Evolutionary conservation across 768 basidiomycete species (phyloP), one percentile per base, ranked within the genome.

Genomic region (Tylopilus sp.): DNA sequence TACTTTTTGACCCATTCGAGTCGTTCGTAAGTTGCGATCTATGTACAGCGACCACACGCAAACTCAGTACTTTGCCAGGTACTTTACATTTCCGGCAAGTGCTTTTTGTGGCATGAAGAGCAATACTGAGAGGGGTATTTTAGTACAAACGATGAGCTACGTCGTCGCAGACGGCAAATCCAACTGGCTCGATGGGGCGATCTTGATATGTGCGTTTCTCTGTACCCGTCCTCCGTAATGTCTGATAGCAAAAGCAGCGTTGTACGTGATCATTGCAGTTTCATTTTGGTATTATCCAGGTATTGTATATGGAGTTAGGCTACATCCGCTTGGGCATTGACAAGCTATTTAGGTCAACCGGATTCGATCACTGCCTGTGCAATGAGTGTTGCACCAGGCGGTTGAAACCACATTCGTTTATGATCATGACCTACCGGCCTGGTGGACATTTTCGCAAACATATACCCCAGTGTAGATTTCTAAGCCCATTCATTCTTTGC

Each of bases 1-100:
- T 95, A 48, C 75, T 94, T 31, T 95, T 95, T 61, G 94, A 95
- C 66, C 88, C 91, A 2, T 94, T 88, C 64, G 89, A 95, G 72
- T 86, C 88, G 1, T 73, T 95, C 40, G 82, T 83, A 38, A 58
- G 75, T 44, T 64, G 5, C 28, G 11, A 28, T 25, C 33, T 21
- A 10, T 6, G 36, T 28, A 3, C 22, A 48, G 25, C 38, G 26
- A 6, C 25, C 9, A 15, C 1, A 25, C 36, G 17, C 22, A 35
- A 30, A 41, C 50, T 70, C 15, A 67, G 31, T 50, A 30, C 10
- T 11, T 44, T 41, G 8, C 10, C 31, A 67, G 67, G 68, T 73
- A 22, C 63, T 72, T 5, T 75, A 74, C 47, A 62, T 74, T 30
- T 59, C 73, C 1, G 73, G 73, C 63, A 55, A 56, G 56, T 53